phyloP scores from a whole-genome alignment of 805 yeast species.

The Torulaspora quercuum region DNA sequence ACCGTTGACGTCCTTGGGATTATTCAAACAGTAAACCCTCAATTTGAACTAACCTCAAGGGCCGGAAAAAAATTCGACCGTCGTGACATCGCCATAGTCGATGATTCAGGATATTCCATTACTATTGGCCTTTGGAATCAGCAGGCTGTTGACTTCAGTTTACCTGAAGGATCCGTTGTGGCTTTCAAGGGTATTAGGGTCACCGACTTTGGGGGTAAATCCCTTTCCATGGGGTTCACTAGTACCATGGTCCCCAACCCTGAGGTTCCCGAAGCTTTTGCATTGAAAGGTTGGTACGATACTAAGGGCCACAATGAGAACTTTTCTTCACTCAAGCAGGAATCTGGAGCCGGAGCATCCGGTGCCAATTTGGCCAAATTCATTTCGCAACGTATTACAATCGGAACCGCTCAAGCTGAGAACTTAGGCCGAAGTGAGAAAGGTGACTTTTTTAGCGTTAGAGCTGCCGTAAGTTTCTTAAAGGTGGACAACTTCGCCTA shows the following conservation, averaged over 20 bases:
- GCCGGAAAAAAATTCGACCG: slow-evolving; percentile 91
- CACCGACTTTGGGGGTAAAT: slow-evolving; percentile 83
- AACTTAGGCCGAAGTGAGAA: slow-evolving; percentile 71
- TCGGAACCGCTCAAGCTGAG: slow-evolving; percentile 61
- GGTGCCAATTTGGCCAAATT: slow-evolving; percentile 39
- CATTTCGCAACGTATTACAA: slow-evolving; percentile 58
- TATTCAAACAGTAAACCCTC: slow-evolving; percentile 69
- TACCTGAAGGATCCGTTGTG: slow-evolving; percentile 75
- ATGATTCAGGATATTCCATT: slow-evolving; percentile 72
- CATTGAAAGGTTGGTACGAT: slow-evolving; percentile 93
- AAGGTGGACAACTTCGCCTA: slow-evolving; percentile 77
- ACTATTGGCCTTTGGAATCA: slow-evolving; percentile 88
- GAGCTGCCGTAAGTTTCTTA: slow-evolving; percentile 69
- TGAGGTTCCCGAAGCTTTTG: slow-evolving; percentile 81
- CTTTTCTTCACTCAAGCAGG: slow-evolving; percentile 61
- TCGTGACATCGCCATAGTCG: slow-evolving; percentile 84
- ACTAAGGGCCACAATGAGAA: slow-evolving; percentile 61
- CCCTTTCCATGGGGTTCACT: slow-evolving; percentile 73
- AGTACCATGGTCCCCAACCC: slow-evolving; percentile 80
- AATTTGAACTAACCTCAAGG: slow-evolving; percentile 76
- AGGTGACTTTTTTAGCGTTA: slow-evolving; percentile 73
- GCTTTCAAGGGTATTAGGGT: slow-evolving; percentile 90
- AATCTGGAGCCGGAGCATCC: slow-evolving; percentile 39
- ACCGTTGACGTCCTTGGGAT: slow-evolving; percentile 86
- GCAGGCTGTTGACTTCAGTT: slow-evolving; percentile 70